Evolutionary conservation across 768 basidiomycete genomes (phyloP).

Genomic region (Phaeotremella fagi): DNA sequence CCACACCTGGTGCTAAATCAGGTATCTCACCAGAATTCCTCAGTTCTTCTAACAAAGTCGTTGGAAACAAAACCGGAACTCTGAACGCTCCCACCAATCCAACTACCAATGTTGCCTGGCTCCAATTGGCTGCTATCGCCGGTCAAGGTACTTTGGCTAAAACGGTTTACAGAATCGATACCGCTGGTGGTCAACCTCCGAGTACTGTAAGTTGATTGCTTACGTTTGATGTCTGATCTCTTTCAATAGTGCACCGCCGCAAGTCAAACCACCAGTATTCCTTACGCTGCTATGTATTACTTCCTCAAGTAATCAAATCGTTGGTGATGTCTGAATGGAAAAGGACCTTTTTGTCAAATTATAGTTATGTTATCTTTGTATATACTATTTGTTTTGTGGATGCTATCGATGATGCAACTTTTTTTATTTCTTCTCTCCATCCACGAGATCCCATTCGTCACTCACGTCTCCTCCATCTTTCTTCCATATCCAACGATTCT

Average conservation of each 20-base stretch:
- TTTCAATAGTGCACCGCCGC: slow-evolving; percentile 43
- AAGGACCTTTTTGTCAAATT: too few relatives aligned
- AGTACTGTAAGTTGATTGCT: slow-evolving; percentile 31
- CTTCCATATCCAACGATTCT: slow-evolving; percentile 8
- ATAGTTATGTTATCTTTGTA: too few relatives aligned
- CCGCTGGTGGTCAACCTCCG: slow-evolving; percentile 58
- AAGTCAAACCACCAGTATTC: slow-evolving; percentile 28
- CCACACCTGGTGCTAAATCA: slow-evolving; percentile 13
- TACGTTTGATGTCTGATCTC: not conserved
- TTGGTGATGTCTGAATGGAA: too few relatives aligned
- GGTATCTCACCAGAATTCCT: slow-evolving; percentile 33
- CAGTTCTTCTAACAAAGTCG: slow-evolving; percentile 7
- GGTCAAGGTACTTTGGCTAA: slow-evolving; percentile 54
- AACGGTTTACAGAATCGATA: slow-evolving; percentile 56
- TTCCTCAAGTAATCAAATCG: slow-evolving; percentile 28
- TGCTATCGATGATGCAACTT: too few relatives aligned
- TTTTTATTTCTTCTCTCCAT: not conserved
- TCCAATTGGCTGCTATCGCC: slow-evolving; percentile 52
- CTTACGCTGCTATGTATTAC: slow-evolving; percentile 43
- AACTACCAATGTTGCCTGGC: slow-evolving; percentile 56
- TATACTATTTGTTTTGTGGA: too few relatives aligned
- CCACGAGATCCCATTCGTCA: slow-evolving; percentile 28
- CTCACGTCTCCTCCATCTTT: slow-evolving; percentile 13
- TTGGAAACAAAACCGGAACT: slow-evolving; percentile 8
- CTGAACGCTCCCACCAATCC: slow-evolving; percentile 17